Evolutionary conservation across 768 basidiomycete species (phyloP).

Genomic region (Lentinula detonsa): DNA sequence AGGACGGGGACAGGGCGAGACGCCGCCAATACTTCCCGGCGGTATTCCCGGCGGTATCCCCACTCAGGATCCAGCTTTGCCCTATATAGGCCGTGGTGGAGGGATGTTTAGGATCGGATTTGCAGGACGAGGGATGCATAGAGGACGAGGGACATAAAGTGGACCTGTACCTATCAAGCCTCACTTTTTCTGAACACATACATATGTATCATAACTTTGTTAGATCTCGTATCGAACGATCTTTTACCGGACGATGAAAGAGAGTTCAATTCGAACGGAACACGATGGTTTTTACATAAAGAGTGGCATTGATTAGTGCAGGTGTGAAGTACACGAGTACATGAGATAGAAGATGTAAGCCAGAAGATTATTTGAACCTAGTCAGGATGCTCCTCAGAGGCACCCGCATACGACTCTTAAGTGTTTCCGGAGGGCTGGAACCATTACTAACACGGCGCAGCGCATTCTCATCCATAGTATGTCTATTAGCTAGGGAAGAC

Average conservation of each 20-base stretch:
- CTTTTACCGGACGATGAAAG: neutral
- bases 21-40: constrained; percentile 18
- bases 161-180: constrained; percentile 4
- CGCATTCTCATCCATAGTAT: constrained; percentile 28
- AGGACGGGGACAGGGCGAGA: constrained; percentile 26
- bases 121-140: constrained; percentile 45
- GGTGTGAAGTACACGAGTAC: too few species aligned
- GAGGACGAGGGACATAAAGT: constrained; percentile 16
- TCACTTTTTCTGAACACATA: neutral
- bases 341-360: neutral
- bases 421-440: constrained; percentile 11
- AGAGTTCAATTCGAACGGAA: neutral
- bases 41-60: constrained; percentile 9
- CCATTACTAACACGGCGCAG: constrained; percentile 21
- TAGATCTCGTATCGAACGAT: too few species aligned
- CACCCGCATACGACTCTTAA: constrained; percentile 38
- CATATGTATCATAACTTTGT: neutral
- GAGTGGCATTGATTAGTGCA: neutral
- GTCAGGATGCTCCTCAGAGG: constrained; percentile 42
- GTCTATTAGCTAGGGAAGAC: constrained; percentile 11
- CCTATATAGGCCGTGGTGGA: constrained; percentile 2
- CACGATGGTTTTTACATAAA: neutral
- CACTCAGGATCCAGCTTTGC: neutral
- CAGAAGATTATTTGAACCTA: constrained; percentile 30
- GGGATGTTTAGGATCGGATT: constrained; percentile 50